Evolutionary conservation across 441 rosid species (phyloP).

Genomic region (Brassica balearica): DNA sequence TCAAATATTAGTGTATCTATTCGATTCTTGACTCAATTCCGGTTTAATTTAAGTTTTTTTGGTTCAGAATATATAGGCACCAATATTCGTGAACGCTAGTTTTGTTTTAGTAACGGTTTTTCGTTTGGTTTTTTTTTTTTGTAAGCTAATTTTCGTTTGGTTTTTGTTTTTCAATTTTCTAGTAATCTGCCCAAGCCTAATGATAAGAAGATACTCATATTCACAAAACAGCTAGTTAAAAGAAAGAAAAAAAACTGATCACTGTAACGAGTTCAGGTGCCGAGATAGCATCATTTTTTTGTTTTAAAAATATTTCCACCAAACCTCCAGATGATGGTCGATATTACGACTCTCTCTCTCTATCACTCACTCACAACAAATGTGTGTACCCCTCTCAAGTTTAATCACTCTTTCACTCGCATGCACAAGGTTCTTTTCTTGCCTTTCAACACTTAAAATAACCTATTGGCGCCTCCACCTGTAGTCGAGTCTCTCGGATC

Average conservation of each 20-base stretch:
- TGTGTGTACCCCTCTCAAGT: not conserved
- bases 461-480: not conserved
- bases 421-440: not conserved
- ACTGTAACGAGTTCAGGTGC: not conserved
- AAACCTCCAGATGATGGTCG: not conserved
- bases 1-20: too few relatives aligned
- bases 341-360: not conserved
- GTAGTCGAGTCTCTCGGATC: conserved; percentile 12
- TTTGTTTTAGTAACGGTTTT: too few relatives aligned
- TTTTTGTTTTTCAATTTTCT: not conserved
- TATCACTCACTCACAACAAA: not conserved
- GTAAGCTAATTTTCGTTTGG: too few relatives aligned
- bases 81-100: too few relatives aligned
- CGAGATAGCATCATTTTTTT: not conserved
- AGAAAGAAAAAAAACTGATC: not conserved
- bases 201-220: not conserved
- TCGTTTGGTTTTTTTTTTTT: too few relatives aligned
- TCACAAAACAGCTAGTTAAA: not conserved
- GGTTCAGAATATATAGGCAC: too few relatives aligned
- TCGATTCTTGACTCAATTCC: too few relatives aligned
- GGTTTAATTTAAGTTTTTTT: too few relatives aligned
- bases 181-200: too few relatives aligned
- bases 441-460: not conserved
- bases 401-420: not conserved
- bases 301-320: not conserved